Base-by-base conservation (phyloP, 1,139 yeast genomes). In the Lodderomyces margitis region DNA sequence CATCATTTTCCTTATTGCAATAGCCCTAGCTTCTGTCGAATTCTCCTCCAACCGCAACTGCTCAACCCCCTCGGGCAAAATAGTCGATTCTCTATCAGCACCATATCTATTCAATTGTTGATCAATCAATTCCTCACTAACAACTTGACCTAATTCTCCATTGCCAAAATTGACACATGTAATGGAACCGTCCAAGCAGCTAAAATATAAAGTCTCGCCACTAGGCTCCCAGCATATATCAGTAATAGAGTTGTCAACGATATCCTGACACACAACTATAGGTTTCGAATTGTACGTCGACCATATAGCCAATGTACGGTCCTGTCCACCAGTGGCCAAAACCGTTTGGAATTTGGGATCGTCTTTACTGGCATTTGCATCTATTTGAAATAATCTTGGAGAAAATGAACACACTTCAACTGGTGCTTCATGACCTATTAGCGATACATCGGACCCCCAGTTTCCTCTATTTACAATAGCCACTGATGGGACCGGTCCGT, bases 381-480 rank as follows among this genome's bases (percentile, higher is more conserved):
- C 52, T 1, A 59, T 51, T 37, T 69, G 74, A 51, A 78, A 85
- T 33, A 81, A 55, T 42, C 83, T 66, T 0, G 98, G 98, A 17
- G 92, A 86, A 59, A 94, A 94, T 0, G 86, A 68, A 36, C 92
- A 91, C 3, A 91, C 98, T 61, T 94, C 98, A 51, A 96, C 87
- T 0, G 99, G 98, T 1, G 95, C 89, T 52, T 91, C 96, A 57
- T 92, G 98, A 1, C 98, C 99, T 37, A 94, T 86, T 37, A 92
- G 73, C 43, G 94, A 83, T 38, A 91, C 75, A 47, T 87, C 95
- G 9, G 89, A 75, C 37, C 84, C 91, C 99, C 99, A 94, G 40
- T 77, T 83, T 21, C 98, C 98, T 63, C 98, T 74, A 51, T 86
- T 85, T 21, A 92, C 81, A 27, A 92, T 80, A 0, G 91, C 92